These are phyloP conservation scores for Sclerotinia sclerotiorum DNA, from an alignment of 2,329 filamentous ascomycete species.

Conservation along the genomic window DNA sequence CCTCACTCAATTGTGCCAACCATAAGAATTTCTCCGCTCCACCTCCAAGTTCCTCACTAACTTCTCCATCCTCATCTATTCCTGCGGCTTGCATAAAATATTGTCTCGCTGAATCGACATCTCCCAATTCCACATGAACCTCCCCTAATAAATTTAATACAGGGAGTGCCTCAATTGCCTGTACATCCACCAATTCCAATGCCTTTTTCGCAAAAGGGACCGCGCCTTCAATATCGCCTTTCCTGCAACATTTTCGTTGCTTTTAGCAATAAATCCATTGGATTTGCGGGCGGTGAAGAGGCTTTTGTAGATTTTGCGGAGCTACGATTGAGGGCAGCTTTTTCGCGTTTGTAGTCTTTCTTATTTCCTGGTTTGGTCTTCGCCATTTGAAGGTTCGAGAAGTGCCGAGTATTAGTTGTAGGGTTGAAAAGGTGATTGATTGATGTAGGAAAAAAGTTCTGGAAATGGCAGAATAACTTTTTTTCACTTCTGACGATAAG, in stretches of 20 bases:
- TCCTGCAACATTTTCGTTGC: constrained; percentile 38
- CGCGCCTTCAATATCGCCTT: constrained; percentile 38
- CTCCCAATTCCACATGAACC: constrained; percentile 50
- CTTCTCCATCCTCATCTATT: constrained; percentile 72
- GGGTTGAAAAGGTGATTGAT: background rate
- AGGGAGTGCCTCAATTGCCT: constrained; percentile 37
- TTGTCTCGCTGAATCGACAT: constrained; percentile 70
- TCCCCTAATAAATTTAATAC: constrained; percentile 41
- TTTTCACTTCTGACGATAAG: constrained; percentile 23
- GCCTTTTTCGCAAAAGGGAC: constrained; percentile 37
- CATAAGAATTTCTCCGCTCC: constrained; percentile 94
- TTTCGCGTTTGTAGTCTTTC: constrained; percentile 37
- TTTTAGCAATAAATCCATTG: constrained; percentile 35
- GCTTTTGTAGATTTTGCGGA: constrained; percentile 33
- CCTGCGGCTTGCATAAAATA: constrained; percentile 72
- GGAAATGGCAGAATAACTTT: constrained; percentile 23
- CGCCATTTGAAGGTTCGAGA: constrained; percentile 34
- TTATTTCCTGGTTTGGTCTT: constrained; percentile 41
- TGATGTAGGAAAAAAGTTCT: constrained; percentile 17
- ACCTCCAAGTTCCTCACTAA: constrained; percentile 70
- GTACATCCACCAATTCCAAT: constrained; percentile 31
- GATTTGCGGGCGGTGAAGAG: constrained; percentile 32
- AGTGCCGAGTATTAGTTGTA: background rate
- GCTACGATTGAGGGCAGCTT: constrained; percentile 35
- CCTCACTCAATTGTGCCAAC: constrained; percentile 82